Evolutionary conservation across 129 eudicot genomes (phyloP).

Genomic region (Tagetes erecta): DNA sequence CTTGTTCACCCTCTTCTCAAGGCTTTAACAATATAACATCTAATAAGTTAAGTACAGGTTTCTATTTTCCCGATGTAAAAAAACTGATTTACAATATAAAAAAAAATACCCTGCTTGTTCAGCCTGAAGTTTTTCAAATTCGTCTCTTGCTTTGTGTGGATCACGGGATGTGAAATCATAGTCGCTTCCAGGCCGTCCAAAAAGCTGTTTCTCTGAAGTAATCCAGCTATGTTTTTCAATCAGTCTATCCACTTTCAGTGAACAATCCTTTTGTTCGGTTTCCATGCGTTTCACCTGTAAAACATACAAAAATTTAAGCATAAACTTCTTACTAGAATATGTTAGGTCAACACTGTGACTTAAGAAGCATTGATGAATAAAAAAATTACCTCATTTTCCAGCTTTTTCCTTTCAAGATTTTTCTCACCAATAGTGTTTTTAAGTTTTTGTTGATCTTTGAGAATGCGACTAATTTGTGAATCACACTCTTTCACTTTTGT

Average conservation of each 20-base stretch:
- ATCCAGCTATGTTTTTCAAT: constrained; percentile 91
- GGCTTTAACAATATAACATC: constrained; percentile 43
- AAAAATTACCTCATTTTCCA: constrained; percentile 89
- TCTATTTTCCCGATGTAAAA: not conserved
- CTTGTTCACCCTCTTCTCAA: constrained; percentile 97
- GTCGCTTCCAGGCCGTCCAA: constrained; percentile 89
- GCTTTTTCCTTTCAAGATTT: constrained; percentile 74
- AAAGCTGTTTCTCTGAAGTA: constrained; percentile 87
- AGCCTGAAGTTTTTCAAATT: constrained; percentile 73
- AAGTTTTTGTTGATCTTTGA: constrained; percentile 76
- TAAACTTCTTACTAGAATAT: not conserved
- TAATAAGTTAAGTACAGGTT: not conserved
- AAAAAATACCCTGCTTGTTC: constrained; percentile 76
- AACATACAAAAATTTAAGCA: constrained; percentile 1
- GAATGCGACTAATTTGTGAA: constrained; percentile 64
- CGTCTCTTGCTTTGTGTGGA: constrained; percentile 62
- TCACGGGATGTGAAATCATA: constrained; percentile 84
- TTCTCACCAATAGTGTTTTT: constrained; percentile 64
- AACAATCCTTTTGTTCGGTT: constrained; percentile 85
- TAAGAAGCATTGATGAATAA: constrained; percentile 6
- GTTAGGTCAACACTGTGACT: not conserved
- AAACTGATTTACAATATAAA: not conserved
- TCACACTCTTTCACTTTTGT: constrained; percentile 83
- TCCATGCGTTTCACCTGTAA: constrained; percentile 92
- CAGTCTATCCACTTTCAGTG: constrained; percentile 72